Conservation (phyloP, 73 alveolate genomes). For the Symbiodinium pilosum region DNA sequence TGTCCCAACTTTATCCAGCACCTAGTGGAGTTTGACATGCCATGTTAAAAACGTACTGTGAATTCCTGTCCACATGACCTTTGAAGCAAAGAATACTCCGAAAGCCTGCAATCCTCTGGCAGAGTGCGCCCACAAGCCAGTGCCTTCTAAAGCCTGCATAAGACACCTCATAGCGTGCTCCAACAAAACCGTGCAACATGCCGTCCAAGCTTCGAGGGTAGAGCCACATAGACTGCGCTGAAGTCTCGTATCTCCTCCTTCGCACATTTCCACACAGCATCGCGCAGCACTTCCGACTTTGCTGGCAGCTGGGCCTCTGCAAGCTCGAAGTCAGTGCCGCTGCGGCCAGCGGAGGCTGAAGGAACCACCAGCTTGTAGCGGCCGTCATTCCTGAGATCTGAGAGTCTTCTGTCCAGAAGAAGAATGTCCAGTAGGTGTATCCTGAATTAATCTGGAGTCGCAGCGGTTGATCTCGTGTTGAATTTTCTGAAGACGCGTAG, state of each 20-base stretch:
- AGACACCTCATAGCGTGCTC: background rate
- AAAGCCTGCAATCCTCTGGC: background rate
- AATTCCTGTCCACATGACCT: no score
- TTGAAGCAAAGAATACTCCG: no score
- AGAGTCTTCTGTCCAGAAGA: no score
- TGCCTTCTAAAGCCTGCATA: no score
- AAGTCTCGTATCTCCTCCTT: conserved; percentile 80
- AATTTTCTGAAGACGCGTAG: no score
- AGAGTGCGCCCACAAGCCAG: background rate
- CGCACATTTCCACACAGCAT: background rate
- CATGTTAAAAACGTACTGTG: background rate
- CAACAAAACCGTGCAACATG: background rate
- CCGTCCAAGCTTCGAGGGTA: conserved; percentile 7
- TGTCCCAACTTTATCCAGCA: no score
- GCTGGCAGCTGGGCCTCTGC: background rate
- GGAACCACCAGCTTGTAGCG: conserved; percentile 64
- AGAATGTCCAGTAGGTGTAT: no score
- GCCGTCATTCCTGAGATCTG: background rate
- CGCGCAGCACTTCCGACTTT: background rate
- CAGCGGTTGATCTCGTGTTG: no score
- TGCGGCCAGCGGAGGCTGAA: conserved; percentile 2
- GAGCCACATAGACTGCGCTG: conserved; percentile 45
- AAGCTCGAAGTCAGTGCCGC: conserved; percentile 47
- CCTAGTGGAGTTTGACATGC: no score
- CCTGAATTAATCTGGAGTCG: no score